Conservation (phyloP, 169 alveolate species). For the Eimeria praecox region DNA sequence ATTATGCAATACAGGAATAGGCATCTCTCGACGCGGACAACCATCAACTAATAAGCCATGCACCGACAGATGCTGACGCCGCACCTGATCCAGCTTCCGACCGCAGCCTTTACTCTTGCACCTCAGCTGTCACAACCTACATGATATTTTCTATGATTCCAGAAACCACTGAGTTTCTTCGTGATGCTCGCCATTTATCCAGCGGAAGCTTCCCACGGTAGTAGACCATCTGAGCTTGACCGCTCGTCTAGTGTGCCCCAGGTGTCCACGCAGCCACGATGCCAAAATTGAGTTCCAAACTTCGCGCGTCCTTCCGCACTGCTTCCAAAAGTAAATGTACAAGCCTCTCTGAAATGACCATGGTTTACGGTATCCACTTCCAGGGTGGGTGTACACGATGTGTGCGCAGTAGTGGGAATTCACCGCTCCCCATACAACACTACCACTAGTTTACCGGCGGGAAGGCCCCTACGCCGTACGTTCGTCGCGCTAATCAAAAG, state of each 20-base stretch:
- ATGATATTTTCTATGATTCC: not conserved
- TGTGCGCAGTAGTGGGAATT: not conserved
- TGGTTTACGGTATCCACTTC: not conserved
- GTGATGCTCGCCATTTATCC: not conserved
- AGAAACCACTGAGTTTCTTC: not conserved
- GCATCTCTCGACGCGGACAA: conserved; percentile 25
- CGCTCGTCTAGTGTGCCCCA: conserved; percentile 1
- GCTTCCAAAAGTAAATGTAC: not conserved
- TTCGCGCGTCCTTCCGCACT: not conserved
- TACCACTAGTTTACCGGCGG: not conserved
- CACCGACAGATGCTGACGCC: conserved; percentile 67
- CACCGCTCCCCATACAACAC: conserved; percentile 9
- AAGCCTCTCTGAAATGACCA: not conserved
- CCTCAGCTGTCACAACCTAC: not conserved
- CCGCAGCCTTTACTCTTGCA: conserved; percentile 29
- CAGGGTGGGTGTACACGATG: not conserved
- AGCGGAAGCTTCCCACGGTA: not conserved
- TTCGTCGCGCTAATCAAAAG: not conserved
- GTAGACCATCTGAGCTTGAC: conserved; percentile 20
- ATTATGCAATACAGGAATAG: conserved; percentile 9
- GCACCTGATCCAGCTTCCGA: conserved; percentile 78
- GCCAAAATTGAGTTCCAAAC: not conserved
- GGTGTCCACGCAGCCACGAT: conserved; percentile 33
- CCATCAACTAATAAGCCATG: conserved; percentile 28
- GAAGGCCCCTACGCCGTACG: not conserved